These are phyloP conservation scores for Aspergillus puulaauensis DNA, from an alignment of 2,329 filamentous ascomycete species.

Conservation along the genomic window DNA sequence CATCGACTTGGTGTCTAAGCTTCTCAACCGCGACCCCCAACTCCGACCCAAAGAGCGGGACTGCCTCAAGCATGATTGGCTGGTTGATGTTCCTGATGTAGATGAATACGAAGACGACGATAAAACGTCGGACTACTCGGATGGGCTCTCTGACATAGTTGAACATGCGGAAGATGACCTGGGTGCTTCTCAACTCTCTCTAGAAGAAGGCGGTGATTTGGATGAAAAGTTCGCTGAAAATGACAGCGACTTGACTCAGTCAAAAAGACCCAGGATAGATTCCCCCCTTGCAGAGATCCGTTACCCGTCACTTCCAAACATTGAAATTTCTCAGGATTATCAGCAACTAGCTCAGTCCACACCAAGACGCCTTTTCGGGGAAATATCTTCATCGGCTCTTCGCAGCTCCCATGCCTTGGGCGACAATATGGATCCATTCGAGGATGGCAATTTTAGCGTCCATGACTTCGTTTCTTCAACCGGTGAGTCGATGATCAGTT, in stretches of 20 bases:
- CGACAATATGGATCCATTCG: constrained; percentile 27
- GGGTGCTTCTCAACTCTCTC: constrained; percentile 63
- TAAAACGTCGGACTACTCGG: constrained; percentile 51
- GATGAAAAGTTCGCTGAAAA: constrained; percentile 34
- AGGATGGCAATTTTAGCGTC: constrained; percentile 35
- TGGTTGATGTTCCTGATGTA: constrained; percentile 55
- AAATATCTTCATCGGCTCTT: constrained; percentile 58
- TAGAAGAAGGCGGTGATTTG: constrained; percentile 49
- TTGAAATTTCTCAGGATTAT: constrained; percentile 35
- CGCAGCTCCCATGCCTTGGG: constrained; percentile 53
- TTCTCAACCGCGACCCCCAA: constrained; percentile 79
- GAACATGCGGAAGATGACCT: constrained; percentile 43
- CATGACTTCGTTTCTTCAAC: constrained; percentile 41
- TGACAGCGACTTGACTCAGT: constrained; percentile 33
- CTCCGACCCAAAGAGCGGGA: constrained; percentile 71
- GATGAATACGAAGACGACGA: constrained; percentile 65
- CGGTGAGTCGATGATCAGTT: constrained; percentile 40
- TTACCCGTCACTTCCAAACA: constrained; percentile 45
- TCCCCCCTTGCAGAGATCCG: constrained; percentile 31
- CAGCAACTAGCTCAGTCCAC: constrained; percentile 26
- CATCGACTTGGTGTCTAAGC: constrained; percentile 72
- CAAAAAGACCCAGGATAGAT: constrained; percentile 37
- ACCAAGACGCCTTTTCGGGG: constrained; percentile 58
- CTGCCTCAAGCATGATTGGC: constrained; percentile 73
- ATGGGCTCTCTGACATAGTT: constrained; percentile 35